These are phyloP conservation scores for Chimonanthus salicifolius DNA, from an alignment of 164 flowering plant genomes.

Conservation along the genomic window DNA sequence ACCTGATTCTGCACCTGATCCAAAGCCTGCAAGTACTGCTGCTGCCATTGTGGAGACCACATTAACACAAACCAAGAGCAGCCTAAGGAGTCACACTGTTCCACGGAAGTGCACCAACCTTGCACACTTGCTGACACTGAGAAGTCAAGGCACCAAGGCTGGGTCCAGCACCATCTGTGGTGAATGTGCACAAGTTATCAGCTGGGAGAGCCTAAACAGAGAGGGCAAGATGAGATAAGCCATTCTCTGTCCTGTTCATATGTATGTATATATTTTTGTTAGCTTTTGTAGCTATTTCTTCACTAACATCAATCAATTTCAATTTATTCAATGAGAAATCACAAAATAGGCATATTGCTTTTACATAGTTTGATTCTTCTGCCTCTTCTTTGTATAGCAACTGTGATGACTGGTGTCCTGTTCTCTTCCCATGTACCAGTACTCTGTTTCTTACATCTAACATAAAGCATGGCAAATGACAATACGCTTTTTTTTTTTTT, in stretches of 20 bases:
- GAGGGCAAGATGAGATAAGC: constrained; percentile 14
- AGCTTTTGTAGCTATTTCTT: no score
- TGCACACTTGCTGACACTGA: constrained; percentile 71
- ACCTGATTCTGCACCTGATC: constrained; percentile 30
- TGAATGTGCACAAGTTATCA: constrained; percentile 73
- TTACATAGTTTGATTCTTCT: no score
- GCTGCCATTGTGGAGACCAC: constrained; percentile 17
- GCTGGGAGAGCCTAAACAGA: constrained; percentile 56
- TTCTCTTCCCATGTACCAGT: no score
- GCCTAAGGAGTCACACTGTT: constrained; percentile 24
- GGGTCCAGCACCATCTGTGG: constrained; percentile 86
- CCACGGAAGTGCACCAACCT: constrained; percentile 74
- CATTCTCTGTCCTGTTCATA: neutral
- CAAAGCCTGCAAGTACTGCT: constrained; percentile 22
- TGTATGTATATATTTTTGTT: neutral
- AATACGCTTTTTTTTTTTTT: no score
- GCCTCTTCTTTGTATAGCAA: no score
- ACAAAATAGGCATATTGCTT: no score
- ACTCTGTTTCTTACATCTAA: no score
- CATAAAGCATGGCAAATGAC: no score
- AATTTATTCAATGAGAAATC: no score
- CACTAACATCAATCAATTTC: no score
- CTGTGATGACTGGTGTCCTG: no score
- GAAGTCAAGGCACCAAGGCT: constrained; percentile 67
- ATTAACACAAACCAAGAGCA: constrained; percentile 16